Evolutionary conservation across 176 grass and related monocot genomes (phyloP), one percentile per base, ranked within the genome.

Genomic region (Zoysia japonica): DNA sequence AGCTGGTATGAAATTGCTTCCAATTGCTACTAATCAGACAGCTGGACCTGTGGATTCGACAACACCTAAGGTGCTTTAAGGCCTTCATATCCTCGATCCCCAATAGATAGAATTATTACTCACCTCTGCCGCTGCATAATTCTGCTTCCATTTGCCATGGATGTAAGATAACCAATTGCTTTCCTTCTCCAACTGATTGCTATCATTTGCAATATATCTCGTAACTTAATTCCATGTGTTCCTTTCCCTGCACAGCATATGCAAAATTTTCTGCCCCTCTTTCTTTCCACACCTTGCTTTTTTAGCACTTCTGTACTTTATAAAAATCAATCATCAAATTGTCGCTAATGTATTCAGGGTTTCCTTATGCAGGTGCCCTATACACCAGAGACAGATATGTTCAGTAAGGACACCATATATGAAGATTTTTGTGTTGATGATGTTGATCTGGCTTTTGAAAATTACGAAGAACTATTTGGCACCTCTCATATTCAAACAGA

Each of bases 391-490:
- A 82, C 89, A 69, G 82, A 93, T 82, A 88, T 86, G 50, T 91
- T 96, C 52, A 84, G 84, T 61, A 99, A 99, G 73, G 92, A 89
- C 19, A 89, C 51, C 69, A 70, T 89, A 57, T 99, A 91, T 63
- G 96, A 93, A 61, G 90, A 91, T 83, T 89, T 96, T 52, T 89
- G 84, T 75, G 70, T 99, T 68, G 96, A 93, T 70, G 82, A 93
- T 86, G 89, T 88, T 53, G 88, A 96, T 63, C 76, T 96, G 65
- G 85, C 84, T 68, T 99, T 93, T 1, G 88, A 93, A 85, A 99
- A 95, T 83, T 99, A 99, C 66, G 96, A 99, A 87, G 96, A 99
- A 76, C 77, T 99, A 72, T 96, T 96, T 82, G 90, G 92, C 65
- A 81, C 72, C 51, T 88, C 92, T 51, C 96, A 85, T 78, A 82